These are phyloP conservation scores for Vitis amurensis DNA, from an alignment of 164 flowering plant species.

Conservation along the genomic window DNA sequence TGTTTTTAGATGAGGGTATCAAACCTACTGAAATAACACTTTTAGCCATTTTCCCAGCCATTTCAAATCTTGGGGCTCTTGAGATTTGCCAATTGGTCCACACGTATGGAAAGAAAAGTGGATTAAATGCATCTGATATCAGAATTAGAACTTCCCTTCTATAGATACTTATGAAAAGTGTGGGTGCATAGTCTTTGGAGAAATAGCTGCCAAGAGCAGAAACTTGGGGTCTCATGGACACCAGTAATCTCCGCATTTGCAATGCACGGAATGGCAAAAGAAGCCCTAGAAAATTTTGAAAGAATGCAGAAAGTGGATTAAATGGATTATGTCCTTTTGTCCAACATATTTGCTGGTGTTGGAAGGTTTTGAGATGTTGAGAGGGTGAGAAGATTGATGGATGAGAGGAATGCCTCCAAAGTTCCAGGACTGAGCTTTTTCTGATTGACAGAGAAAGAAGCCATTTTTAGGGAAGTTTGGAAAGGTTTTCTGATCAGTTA, in stretches of 20 bases:
- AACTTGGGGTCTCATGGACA: conserved; percentile 50
- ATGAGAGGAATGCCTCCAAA: conserved; percentile 37
- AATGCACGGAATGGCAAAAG: conserved; percentile 52
- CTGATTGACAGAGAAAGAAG: background rate
- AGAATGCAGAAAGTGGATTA: conserved; percentile 32
- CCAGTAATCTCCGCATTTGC: conserved; percentile 49
- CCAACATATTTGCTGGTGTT: conserved; percentile 48
- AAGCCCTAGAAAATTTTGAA: conserved; percentile 37
- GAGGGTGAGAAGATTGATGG: conserved; percentile 49
- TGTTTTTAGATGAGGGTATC: conserved; percentile 37
- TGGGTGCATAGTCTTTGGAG: conserved; percentile 39
- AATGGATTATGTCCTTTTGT: conserved; percentile 49
- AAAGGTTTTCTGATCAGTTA: too few relatives aligned
- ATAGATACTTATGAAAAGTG: conserved; percentile 44
- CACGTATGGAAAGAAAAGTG: conserved; percentile 47
- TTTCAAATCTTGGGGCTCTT: conserved; percentile 40
- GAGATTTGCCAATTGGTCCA: conserved; percentile 42
- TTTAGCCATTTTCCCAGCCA: conserved; percentile 51
- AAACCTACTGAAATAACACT: conserved; percentile 51
- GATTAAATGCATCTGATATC: conserved; percentile 34
- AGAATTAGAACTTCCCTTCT: conserved; percentile 36
- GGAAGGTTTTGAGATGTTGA: conserved; percentile 56
- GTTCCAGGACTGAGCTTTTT: conserved; percentile 37
- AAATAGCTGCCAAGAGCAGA: conserved; percentile 23
- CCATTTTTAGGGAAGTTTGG: background rate